Base-by-base conservation (phyloP, 2,329 filamentous ascomycete species). In the Pseudopithomyces maydicus region DNA sequence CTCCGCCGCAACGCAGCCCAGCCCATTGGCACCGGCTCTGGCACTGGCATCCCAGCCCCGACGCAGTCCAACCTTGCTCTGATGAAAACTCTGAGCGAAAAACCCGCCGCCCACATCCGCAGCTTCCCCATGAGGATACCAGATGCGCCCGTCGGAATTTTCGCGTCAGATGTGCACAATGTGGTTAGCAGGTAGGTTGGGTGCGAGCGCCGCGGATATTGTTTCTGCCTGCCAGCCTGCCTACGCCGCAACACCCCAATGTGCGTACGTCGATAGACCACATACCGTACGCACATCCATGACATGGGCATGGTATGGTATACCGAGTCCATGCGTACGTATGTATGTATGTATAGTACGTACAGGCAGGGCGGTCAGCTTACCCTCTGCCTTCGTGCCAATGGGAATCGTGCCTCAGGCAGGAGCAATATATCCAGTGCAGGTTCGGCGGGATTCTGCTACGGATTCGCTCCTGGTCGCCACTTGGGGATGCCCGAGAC, bases 401-500 rank as follows among this genome's bases (percentile, higher is more conserved):
- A 52, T 48, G 17, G 29, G 22, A 29, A 36, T 2, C 32, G 22
- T 41, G 20, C 20, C 48, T 32, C 10, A 42, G 46, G 38, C 35
- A 46, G 29, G 47, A 33, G 46, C 41, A 53, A 53, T 49, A 53
- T 56, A 52, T 44, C 22, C 33, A 20, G 41, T 14, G 42, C 26
- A 47, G 42, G 19, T 38, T 23, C 14, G 48, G 43, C 42, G 43
- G 47, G 48, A 29, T 22, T 32, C 45, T n/a, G 29, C 35, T 29
- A 45, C 20, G 29, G 12, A 42, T 41, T 26, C 20, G 39, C 22
- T 36, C 50, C 33, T 52, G 6, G 14, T 57, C 54, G 55, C 57
- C 54, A 57, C 57, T 55, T 51, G 39, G 39, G 42, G 46, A 43
- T 53, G 46, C 33, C 52, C 51, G 49, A 58, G 32, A 38, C 36